A percentile compares a stretch with the other conserved stretches of the same genome.
Evolutionary conservation across 345 rosid genomes (phyloP).

Genomic region (Gossypium mustelinum): DNA sequence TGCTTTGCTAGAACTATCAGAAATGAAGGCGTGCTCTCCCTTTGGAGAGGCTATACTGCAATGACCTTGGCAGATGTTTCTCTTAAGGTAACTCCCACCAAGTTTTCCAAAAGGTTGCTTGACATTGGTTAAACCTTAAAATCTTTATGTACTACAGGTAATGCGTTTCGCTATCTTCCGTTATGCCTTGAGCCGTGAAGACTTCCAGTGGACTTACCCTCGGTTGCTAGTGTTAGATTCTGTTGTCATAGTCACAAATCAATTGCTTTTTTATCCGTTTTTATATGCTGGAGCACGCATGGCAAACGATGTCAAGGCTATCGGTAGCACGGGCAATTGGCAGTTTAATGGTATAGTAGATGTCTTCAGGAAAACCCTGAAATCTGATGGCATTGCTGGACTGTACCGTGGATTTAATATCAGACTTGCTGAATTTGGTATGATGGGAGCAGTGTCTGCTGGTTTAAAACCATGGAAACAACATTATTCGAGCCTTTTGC

Average conservation of each 20-base stretch:
- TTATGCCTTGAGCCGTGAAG: background rate
- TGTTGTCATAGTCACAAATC: background rate
- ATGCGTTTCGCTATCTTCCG: no score
- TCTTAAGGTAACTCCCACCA: background rate
- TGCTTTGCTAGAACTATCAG: conserved; percentile 54
- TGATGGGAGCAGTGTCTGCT: background rate
- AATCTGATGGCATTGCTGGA: background rate
- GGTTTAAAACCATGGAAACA: background rate
- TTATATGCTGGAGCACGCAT: background rate
- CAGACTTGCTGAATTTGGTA: background rate
- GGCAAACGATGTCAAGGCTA: background rate
- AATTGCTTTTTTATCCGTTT: background rate
- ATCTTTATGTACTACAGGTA: background rate
- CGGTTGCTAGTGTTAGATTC: background rate
- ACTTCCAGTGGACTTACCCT: background rate
- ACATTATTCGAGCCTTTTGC: background rate
- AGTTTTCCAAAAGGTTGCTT: background rate
- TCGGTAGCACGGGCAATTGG: background rate
- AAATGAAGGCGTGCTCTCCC: conserved; percentile 55
- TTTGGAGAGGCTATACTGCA: conserved; percentile 82
- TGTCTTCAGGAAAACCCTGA: background rate
- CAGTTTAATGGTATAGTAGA: background rate
- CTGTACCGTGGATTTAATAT: background rate
- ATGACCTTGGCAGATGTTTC: conserved; percentile 34
- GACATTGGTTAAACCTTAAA: background rate